Base-by-base conservation (phyloP, 2,329 filamentous ascomycete species). In the Colletotrichum neosansevieriae region DNA sequence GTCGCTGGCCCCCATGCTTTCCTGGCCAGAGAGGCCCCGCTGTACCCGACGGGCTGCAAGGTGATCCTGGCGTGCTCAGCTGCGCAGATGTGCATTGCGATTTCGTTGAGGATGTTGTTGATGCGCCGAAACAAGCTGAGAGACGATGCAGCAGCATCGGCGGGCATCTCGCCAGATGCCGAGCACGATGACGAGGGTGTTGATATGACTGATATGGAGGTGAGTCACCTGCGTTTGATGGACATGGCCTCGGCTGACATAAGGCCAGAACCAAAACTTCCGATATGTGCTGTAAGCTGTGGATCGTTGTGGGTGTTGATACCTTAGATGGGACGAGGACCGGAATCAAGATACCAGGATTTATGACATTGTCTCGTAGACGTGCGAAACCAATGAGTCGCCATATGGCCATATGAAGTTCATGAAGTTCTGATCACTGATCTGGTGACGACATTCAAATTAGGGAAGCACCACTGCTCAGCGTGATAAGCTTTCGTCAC, bases 11-110 rank as follows among this genome's bases (percentile, higher is more conserved):
- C 81, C 2, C 81, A 84, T 51, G 82, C 83, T 0, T 85, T 85
- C 71, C 67, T 85, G 3, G 77, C 76, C 0, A 58, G 72, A 0
- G 84, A 86, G 70, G 77, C 82, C 0, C 84, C 84, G 0, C 72
- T 80, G 0, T 88, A 88, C 34, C 75, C 77, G 34, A 87, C 85
- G 0, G 86, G 86, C 1, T 86, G 83, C 58, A 86, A 82, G 63
- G 75, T 86, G 7, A 83, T 84, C 15, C 73, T 88, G 3, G 80
- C 79, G 19, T 86, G 83, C 70, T 76, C 82, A 6, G 79, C 77
- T 17, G 76, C 75, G 9, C 82, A 84, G 69, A 74, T 83, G n/a
- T 74, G 74, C 15, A 70, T 82, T 15, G 78, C 78, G n/a, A 56
- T 80, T 50, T 59, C 57, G 15, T 53, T 82, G 71, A 72, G 81